Conservation (phyloP, 495 filamentous ascomycete species). For the Thermochaetoides thermophila region DNA sequence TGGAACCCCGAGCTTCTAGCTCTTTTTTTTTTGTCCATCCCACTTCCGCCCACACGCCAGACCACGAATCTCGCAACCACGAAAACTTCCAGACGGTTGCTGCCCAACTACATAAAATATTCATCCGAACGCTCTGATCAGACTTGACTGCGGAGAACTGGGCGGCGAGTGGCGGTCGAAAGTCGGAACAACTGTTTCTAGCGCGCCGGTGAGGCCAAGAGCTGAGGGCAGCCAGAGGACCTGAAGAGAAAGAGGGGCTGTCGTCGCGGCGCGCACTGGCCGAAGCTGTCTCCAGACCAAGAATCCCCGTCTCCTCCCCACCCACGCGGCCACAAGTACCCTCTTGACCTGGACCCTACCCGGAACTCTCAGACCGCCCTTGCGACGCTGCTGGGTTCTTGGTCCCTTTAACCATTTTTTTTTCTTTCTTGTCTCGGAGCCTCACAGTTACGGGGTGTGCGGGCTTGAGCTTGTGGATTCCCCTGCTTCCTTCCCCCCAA, state of each 20-base stretch:
- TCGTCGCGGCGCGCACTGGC: no score
- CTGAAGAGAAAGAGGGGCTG: no score
- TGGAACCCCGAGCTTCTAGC: slow-evolving; percentile 10
- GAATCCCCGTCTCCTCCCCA: no score
- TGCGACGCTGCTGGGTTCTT: not conserved
- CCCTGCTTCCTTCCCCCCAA: slow-evolving; percentile 1
- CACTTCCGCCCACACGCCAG: slow-evolving; percentile 7
- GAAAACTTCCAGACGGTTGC: no score
- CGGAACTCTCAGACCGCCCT: slow-evolving; percentile 3
- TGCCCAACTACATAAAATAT: slow-evolving; percentile 20
- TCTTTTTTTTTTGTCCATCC: slow-evolving; percentile 8
- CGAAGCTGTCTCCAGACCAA: no score
- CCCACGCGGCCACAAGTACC: not conserved
- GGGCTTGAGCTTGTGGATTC: slow-evolving; percentile 1
- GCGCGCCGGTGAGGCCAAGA: no score
- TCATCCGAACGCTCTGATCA: no score
- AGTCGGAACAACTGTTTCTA: no score
- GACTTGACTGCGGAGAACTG: no score
- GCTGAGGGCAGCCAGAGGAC: no score
- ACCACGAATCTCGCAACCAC: slow-evolving; percentile 2
- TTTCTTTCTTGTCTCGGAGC: not conserved
- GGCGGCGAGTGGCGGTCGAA: no score
- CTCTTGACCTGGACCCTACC: not conserved
- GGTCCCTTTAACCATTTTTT: not conserved
- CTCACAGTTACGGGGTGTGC: slow-evolving; percentile 9